Evolutionary conservation across 345 rosid genomes (phyloP).

Genomic region (Rubroshorea leprosula): DNA sequence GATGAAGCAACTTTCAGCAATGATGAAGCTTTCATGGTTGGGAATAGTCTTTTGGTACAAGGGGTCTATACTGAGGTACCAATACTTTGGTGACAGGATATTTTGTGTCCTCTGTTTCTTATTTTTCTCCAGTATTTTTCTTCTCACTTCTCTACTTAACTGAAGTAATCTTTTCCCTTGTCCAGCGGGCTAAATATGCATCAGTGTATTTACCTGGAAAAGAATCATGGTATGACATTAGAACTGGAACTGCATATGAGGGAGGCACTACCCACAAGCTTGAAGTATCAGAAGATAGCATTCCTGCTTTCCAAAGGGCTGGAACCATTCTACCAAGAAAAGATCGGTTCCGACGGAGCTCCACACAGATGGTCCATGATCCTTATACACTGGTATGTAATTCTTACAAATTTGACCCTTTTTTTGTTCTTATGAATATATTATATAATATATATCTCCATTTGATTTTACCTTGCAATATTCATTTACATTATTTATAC

Average conservation of each 20-base stretch:
- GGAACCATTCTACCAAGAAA: slow-evolving; percentile 92
- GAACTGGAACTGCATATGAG: slow-evolving; percentile 54
- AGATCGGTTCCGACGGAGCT: slow-evolving; percentile 86
- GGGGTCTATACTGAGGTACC: slow-evolving; percentile 83
- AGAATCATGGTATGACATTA: slow-evolving; percentile 82
- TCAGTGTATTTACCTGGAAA: slow-evolving; percentile 88
- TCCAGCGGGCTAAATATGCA: slow-evolving; percentile 61
- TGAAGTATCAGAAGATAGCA: slow-evolving; percentile 69
- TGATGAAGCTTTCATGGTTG: slow-evolving; percentile 98
- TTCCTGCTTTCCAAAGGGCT: slow-evolving; percentile 96
- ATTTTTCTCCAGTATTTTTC: slow-evolving; percentile 3
- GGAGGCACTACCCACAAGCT: slow-evolving; percentile 72
- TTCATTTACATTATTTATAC: background rate
- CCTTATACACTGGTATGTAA: slow-evolving; percentile 86
- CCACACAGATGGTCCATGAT: slow-evolving; percentile 90
- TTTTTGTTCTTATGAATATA: background rate
- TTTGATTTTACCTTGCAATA: background rate
- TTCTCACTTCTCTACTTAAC: background rate
- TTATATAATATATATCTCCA: background rate
- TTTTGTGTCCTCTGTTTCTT: slow-evolving; percentile 9
- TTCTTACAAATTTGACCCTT: slow-evolving; percentile 1
- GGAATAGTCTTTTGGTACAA: slow-evolving; percentile 82
- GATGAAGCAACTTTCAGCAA: slow-evolving; percentile 79
- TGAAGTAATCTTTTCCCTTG: slow-evolving; percentile 9
- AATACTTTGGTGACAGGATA: background rate